A percentile compares a stretch with the other conserved stretches of the same genome.
Conservation (phyloP, 805 yeast genomes). For the Gaillardinia entomophila region DNA sequence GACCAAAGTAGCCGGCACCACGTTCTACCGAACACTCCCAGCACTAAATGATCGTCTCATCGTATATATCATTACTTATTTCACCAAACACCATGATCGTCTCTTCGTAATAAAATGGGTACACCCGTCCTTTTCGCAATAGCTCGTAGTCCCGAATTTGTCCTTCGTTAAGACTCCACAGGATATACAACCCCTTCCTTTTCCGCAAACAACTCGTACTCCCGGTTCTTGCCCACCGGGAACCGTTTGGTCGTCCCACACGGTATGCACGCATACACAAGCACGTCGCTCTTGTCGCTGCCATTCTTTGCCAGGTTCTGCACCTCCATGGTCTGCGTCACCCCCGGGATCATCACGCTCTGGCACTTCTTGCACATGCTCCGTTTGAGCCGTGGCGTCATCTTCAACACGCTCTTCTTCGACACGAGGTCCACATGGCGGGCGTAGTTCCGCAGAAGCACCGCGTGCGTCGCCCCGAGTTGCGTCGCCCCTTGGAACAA, state of each 20-base stretch:
- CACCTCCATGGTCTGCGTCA: conserved; percentile 31
- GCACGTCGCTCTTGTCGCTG: conserved; percentile 35
- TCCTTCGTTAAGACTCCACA: too few species aligned
- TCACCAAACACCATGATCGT: too few species aligned
- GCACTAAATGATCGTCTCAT: too few species aligned
- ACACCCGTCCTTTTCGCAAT: too few species aligned
- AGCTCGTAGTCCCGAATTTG: too few species aligned
- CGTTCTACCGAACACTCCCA: too few species aligned
- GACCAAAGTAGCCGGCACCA: too few species aligned
- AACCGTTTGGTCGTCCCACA: conserved; percentile 53
- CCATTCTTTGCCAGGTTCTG: conserved; percentile 35
- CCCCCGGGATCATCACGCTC: conserved; percentile 44
- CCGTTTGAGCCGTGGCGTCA: conserved; percentile 64
- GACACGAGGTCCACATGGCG: conserved; percentile 55
- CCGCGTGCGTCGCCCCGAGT: conserved; percentile 26
- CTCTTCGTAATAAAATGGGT: not conserved
- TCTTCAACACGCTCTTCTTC: conserved; percentile 59
- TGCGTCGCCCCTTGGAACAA: conserved; percentile 50
- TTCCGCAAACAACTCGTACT: conserved; percentile 45
- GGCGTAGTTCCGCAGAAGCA: conserved; percentile 52
- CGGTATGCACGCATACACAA: conserved; percentile 42
- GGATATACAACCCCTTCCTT: conserved; percentile 15
- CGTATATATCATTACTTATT: not conserved
- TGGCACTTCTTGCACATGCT: conserved; percentile 65
- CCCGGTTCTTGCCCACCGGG: conserved; percentile 55